These are phyloP conservation scores for Xylariales sp. DNA, from an alignment of 2,329 filamentous ascomycete species.

Conservation along the genomic window DNA sequence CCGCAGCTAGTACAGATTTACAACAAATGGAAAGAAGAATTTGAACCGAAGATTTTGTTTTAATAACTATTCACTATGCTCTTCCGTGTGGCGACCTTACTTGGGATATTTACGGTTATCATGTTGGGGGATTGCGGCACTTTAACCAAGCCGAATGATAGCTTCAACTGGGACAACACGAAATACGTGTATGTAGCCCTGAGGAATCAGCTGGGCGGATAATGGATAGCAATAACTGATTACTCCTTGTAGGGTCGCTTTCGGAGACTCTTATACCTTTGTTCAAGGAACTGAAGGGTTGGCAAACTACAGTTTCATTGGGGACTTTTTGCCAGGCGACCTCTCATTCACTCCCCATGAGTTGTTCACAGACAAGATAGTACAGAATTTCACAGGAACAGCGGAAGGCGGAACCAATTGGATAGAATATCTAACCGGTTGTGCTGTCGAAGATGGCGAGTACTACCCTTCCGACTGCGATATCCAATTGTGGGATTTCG, in stretches of 20 bases:
- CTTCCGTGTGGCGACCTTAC: too few species aligned
- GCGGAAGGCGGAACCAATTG: conserved; percentile 50
- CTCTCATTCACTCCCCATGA: conserved; percentile 33
- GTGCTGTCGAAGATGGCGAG: conserved; percentile 36
- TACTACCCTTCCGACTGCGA: conserved; percentile 36
- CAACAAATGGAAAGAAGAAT: too few species aligned
- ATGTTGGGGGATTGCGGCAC: too few species aligned
- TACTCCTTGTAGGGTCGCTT: conserved; percentile 28
- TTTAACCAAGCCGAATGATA: too few species aligned
- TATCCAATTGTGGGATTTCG: conserved; percentile 49
- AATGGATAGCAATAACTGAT: background rate
- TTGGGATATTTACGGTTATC: too few species aligned
- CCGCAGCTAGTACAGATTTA: too few species aligned
- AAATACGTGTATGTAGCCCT: conserved; percentile 1
- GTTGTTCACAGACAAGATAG: conserved; percentile 38
- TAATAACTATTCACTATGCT: too few species aligned
- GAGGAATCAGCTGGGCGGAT: background rate
- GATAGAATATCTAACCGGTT: conserved; percentile 47
- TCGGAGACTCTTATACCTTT: conserved; percentile 42
- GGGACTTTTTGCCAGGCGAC: conserved; percentile 30
- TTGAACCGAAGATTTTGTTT: too few species aligned
- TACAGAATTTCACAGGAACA: conserved; percentile 39
- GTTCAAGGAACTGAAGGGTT: conserved; percentile 42
- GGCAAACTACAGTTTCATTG: conserved; percentile 45
- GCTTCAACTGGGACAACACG: conserved; percentile 1